phyloP scores from a whole-genome alignment of 768 basidiomycete species.

The Thelephora aurantiotincta region DNA sequence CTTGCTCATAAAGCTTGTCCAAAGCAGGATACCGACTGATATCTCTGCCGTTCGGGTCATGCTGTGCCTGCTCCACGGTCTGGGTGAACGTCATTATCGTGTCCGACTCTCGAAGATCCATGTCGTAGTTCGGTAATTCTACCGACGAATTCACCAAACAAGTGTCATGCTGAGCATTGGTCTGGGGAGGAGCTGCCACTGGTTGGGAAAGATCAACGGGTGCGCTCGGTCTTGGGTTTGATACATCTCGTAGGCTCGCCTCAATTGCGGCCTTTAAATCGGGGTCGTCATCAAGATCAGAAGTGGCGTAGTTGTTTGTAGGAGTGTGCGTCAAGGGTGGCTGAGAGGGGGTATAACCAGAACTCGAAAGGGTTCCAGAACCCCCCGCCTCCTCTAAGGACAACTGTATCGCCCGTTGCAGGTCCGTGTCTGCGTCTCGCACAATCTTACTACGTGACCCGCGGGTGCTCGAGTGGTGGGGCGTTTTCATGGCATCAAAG shows the following conservation, averaged over 20 bases:
- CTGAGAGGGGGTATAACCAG: slow-evolving; percentile 59
- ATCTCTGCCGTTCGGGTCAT: slow-evolving; percentile 59
- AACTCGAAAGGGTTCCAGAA: slow-evolving; percentile 30
- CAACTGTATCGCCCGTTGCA: slow-evolving; percentile 86
- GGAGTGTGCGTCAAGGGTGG: slow-evolving; percentile 48
- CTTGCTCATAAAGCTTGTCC: slow-evolving; percentile 73
- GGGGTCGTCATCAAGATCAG: slow-evolving; percentile 76
- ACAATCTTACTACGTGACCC: slow-evolving; percentile 32
- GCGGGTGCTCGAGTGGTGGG: slow-evolving; percentile 34
- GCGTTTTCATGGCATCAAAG: slow-evolving; percentile 24
- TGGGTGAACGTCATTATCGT: slow-evolving; percentile 85
- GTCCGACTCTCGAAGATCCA: slow-evolving; percentile 71
- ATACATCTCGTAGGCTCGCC: slow-evolving; percentile 80
- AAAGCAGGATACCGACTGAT: slow-evolving; percentile 74
- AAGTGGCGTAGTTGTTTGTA: slow-evolving; percentile 24
- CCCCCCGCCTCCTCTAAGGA: slow-evolving; percentile 68
- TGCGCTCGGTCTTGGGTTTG: slow-evolving; percentile 65
- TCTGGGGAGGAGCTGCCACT: slow-evolving; percentile 3
- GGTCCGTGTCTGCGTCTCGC: slow-evolving; percentile 71
- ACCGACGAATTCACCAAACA: slow-evolving; percentile 18
- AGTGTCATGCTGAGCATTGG: slow-evolving; percentile 3
- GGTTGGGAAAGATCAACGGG: slow-evolving; percentile 25
- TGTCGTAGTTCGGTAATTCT: slow-evolving; percentile 62
- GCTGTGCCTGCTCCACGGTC: slow-evolving; percentile 69
- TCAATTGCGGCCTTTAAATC: slow-evolving; percentile 91